phyloP scores from a whole-genome alignment of 495 filamentous ascomycete species.

The Cercophora newfieldiana region DNA sequence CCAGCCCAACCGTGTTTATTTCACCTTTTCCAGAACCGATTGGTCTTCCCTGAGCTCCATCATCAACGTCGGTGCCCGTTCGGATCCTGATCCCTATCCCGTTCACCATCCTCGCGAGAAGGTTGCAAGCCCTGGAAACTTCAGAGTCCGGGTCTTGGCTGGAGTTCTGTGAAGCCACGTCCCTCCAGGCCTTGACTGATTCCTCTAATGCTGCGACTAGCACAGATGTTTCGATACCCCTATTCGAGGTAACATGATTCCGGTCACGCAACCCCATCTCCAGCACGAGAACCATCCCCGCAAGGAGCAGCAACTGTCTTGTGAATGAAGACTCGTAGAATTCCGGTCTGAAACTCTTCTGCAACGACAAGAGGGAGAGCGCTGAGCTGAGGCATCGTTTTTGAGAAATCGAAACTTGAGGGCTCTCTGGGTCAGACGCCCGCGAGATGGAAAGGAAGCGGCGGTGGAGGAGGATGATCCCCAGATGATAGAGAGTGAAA shows the following conservation, averaged over 20 bases:
- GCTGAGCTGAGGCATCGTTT: slow-evolving; percentile 29
- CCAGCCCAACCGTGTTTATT: not conserved
- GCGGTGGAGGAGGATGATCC: too few species aligned
- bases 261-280: slow-evolving; percentile 7
- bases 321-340: not conserved
- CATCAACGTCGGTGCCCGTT: too few species aligned
- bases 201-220: slow-evolving; percentile 6
- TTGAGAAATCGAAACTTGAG: slow-evolving; percentile 19
- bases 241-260: not conserved
- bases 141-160: too few species aligned
- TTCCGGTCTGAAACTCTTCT: slow-evolving; percentile 13
- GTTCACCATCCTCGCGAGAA: too few species aligned
- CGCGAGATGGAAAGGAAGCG: too few species aligned
- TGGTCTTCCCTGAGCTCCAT: too few species aligned
- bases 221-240: not conserved
- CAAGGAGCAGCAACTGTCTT: slow-evolving; percentile 7
- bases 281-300: slow-evolving; percentile 11
- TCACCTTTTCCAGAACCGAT: too few species aligned
- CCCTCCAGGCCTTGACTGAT: not conserved
- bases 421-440: too few species aligned
- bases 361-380: slow-evolving; percentile 18
- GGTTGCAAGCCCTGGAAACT: too few species aligned
- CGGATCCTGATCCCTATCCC: too few species aligned
- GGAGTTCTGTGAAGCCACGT: too few species aligned
- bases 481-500: too few species aligned